Conservation (phyloP, 768 basidiomycete genomes). For the Kwoniella botswanensis region DNA sequence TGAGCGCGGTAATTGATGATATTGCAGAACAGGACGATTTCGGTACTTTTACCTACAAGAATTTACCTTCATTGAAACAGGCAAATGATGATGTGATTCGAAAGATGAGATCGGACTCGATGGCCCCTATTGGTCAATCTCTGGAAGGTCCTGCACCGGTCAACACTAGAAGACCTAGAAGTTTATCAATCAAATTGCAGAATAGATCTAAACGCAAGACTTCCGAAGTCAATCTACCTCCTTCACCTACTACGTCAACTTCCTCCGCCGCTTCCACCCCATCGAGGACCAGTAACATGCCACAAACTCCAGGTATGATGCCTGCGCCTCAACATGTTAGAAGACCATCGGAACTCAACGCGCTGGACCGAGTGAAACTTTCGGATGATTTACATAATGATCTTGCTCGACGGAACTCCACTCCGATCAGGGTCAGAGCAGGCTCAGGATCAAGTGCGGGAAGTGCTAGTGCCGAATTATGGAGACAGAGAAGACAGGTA, state of each 20-base stretch:
- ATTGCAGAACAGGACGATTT: constrained; percentile 71
- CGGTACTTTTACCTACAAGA: constrained; percentile 98
- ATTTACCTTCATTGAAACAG: constrained; percentile 91
- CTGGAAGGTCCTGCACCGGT: constrained; percentile 36
- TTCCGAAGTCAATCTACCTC: constrained; percentile 65
- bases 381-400: constrained; percentile 68
- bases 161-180: constrained; percentile 66
- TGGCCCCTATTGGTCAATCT: constrained; percentile 77
- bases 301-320: constrained; percentile 69
- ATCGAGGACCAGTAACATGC: constrained; percentile 71
- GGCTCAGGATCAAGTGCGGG: constrained; percentile 47
- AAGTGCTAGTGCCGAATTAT: constrained; percentile 46
- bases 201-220: constrained; percentile 31
- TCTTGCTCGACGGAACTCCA: constrained; percentile 69
- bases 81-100: constrained; percentile 98
- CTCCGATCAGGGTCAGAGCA: constrained; percentile 63
- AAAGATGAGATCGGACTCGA: constrained; percentile 89
- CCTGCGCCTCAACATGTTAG: constrained; percentile 60
- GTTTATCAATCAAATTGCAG: constrained; percentile 67
- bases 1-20: constrained; percentile 43
- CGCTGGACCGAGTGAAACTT: constrained; percentile 84
- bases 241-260: constrained; percentile 88
- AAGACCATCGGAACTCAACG: constrained; percentile 85
- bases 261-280: constrained; percentile 90
- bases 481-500: constrained; percentile 44